A percentile compares a stretch with the other conserved stretches of the same genome.
Evolutionary conservation across 805 yeast species (phyloP).

Genomic region (Saturnispora galanensis): DNA sequence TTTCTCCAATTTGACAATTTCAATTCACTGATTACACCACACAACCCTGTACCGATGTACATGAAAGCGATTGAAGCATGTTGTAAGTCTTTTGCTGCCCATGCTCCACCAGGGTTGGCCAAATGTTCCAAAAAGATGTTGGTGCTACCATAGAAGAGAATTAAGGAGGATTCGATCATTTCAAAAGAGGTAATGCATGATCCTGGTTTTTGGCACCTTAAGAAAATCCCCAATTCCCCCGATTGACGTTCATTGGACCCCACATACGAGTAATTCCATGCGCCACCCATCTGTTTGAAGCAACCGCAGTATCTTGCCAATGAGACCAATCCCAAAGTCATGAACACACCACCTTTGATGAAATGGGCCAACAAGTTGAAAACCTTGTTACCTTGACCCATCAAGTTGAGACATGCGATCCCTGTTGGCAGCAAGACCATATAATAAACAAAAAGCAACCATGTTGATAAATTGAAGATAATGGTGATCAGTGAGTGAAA

Average conservation of each 20-base stretch:
- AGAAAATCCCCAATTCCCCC: conserved; percentile 19
- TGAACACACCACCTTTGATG: conserved; percentile 90
- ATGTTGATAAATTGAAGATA: conserved; percentile 44
- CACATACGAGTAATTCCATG: conserved; percentile 60
- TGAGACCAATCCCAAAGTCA: conserved; percentile 65
- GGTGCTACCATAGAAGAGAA: conserved; percentile 81
- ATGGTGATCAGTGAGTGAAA: conserved; percentile 27
- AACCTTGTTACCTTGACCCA: conserved; percentile 59
- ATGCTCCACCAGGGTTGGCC: conserved; percentile 64
- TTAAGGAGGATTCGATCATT: conserved; percentile 66
- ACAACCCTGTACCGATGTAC: conserved; percentile 84
- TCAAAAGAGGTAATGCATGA: conserved; percentile 62
- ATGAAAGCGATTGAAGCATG: conserved; percentile 86
- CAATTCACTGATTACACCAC: conserved; percentile 79
- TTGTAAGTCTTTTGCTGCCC: conserved; percentile 87
- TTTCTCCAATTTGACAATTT: conserved; percentile 52
- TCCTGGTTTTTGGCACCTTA: conserved; percentile 32
- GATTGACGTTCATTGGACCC: neutral
- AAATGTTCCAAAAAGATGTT: conserved; percentile 88
- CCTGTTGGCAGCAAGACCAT: conserved; percentile 46
- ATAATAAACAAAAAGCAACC: conserved; percentile 54
- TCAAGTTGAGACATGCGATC: conserved; percentile 53
- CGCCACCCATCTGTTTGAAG: conserved; percentile 68
- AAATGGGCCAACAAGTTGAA: conserved; percentile 88
- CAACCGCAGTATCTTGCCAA: conserved; percentile 84